phyloP scores from a whole-genome alignment of 2,329 filamentous ascomycete genomes.

The Fusarium lateritium region DNA sequence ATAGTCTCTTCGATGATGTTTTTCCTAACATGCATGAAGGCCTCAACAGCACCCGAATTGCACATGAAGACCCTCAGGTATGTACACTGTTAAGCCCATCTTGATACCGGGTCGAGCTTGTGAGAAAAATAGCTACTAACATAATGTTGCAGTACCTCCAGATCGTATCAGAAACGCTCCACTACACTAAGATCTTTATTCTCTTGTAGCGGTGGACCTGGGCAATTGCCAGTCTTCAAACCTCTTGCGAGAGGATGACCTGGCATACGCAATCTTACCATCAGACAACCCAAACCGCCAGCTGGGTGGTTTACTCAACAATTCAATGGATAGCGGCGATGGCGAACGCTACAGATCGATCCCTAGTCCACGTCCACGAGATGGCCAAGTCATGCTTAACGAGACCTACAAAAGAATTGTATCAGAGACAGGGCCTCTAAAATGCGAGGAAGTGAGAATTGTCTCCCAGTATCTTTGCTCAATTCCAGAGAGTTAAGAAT shows the following conservation, averaged over 20 bases:
- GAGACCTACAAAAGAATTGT: constrained; percentile 14
- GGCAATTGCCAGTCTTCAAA: constrained; percentile 16
- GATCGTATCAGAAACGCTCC: constrained; percentile 12
- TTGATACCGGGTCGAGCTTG: too few species aligned
- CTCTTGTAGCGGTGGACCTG: constrained; percentile 24
- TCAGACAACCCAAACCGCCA: constrained; percentile 26
- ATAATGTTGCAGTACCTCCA: background rate
- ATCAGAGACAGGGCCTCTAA: background rate
- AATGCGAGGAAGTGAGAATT: constrained; percentile 4
- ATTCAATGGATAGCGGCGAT: background rate
- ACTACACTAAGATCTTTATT: constrained; percentile 19
- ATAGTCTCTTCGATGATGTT: too few species aligned
- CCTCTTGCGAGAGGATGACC: constrained; percentile 6
- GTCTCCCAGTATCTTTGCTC: constrained; percentile 34
- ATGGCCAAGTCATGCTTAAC: constrained; percentile 7
- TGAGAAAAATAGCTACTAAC: background rate
- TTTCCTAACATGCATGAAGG: background rate
- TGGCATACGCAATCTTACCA: constrained; percentile 24
- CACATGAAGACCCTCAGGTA: background rate
- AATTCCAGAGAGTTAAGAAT: constrained; percentile 25
- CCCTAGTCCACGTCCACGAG: background rate
- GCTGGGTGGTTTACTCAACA: background rate
- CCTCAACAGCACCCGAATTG: background rate
- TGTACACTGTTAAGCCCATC: fast-evolving
- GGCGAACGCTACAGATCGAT: constrained; percentile 11